Conservation (phyloP, 2,329 filamentous ascomycete genomes). For the Microcyclospora pomicola region DNA sequence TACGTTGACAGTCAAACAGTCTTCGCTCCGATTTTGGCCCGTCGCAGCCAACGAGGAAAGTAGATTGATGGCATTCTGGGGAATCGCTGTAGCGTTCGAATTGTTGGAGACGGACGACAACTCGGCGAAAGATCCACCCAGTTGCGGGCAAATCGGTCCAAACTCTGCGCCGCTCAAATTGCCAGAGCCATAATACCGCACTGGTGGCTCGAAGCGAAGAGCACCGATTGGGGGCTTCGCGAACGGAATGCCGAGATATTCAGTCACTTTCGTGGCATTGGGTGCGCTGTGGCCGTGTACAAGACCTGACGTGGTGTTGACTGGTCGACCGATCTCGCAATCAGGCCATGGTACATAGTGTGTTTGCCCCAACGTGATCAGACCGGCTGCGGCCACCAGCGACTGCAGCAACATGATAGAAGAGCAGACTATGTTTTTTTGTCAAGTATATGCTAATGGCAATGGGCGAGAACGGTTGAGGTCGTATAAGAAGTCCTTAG, state of each 20-base stretch:
- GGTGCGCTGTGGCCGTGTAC: conserved; percentile 21
- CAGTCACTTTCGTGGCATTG: conserved; percentile 13
- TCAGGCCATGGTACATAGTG: no score
- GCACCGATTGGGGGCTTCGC: conserved; percentile 40
- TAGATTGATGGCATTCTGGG: neutral
- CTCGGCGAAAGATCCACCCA: no score
- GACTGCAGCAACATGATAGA: no score
- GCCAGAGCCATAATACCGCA: neutral
- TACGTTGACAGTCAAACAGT: conserved; percentile 6
- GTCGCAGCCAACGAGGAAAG: conserved; percentile 1
- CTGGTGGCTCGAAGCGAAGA: conserved; percentile 33
- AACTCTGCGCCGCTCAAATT: no score
- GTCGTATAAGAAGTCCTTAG: no score
- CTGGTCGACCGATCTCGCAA: neutral
- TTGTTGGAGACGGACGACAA: no score
- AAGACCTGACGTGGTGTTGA: conserved; percentile 20
- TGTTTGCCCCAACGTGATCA: no score
- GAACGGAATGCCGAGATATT: conserved; percentile 42
- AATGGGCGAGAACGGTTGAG: no score
- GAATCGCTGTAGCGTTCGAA: neutral
- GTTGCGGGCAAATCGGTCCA: no score
- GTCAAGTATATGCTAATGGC: no score
- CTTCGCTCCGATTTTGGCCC: conserved; percentile 1
- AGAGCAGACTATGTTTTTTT: no score
- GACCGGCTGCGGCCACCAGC: no score